Evolutionary conservation across 768 basidiomycete genomes (phyloP).

Genomic region (Leccinum pellstonianum): DNA sequence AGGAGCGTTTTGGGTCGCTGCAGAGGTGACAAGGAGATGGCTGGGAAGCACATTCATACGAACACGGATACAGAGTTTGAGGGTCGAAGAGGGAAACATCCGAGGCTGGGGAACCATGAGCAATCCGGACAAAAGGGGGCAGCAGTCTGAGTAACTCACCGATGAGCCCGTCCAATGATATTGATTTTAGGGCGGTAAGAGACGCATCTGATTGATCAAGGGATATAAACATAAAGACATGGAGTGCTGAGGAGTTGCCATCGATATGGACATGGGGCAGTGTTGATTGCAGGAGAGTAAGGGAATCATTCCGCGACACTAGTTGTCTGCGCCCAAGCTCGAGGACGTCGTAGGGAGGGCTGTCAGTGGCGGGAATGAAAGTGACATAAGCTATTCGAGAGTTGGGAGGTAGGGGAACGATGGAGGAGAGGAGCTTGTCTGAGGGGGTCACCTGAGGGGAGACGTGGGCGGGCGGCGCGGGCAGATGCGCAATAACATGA

Average conservation of each 20-base stretch:
- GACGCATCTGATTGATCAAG: conserved; percentile 31
- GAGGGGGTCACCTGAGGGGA: conserved; percentile 35
- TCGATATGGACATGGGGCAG: conserved; percentile 51
- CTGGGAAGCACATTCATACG: conserved; percentile 42
- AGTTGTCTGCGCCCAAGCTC: conserved; percentile 57
- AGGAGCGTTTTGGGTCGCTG: conserved; percentile 19
- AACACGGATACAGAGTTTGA: conserved; percentile 53
- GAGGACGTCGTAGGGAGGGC: conserved; percentile 40
- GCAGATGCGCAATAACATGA: conserved; percentile 16
- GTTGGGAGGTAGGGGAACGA: conserved; percentile 44
- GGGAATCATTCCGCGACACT: conserved; percentile 37
- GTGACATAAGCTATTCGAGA: conserved; percentile 46
- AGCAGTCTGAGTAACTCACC: conserved; percentile 40
- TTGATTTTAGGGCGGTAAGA: conserved; percentile 33
- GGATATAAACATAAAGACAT: conserved; percentile 56
- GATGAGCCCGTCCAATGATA: conserved; percentile 50
- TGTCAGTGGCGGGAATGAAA: conserved; percentile 36
- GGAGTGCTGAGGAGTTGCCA: conserved; percentile 44
- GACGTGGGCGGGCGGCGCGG: conserved; percentile 9
- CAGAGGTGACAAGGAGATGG: conserved; percentile 41
- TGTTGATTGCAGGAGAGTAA: conserved; percentile 47
- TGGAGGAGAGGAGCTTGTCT: conserved; percentile 46
- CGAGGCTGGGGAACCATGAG: conserved; percentile 35
- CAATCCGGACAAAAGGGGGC: conserved; percentile 4
- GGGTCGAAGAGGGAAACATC: conserved; percentile 47